Base-by-base conservation (phyloP, 2,329 filamentous ascomycete genomes). In the Akanthomyces uredinophilus region DNA sequence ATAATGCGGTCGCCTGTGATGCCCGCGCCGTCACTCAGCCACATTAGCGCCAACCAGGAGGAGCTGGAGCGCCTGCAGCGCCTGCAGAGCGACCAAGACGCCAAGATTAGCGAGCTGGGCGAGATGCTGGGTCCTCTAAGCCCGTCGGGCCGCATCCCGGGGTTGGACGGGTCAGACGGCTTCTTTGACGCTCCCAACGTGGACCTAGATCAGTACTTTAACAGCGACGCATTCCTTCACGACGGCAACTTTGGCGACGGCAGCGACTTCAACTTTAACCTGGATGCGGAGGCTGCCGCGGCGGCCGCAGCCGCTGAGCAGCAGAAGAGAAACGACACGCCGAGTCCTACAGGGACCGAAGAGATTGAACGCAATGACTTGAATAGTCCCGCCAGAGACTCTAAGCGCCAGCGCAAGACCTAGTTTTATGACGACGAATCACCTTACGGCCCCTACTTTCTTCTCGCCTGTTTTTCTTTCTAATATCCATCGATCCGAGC, bases 21-120 rank as follows among this genome's bases (percentile, higher is more conserved):
- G 65, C 72, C 74, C 1, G 74, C 76, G 4, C 80, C 82, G 1
- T 83, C 83, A 0, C 77, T 91, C 22, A 80, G 84, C 56, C 82
- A 87, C 44, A 83, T 95, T 65, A 84, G 81, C 51, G 84, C 84
- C 64, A 93, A 89, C 5, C 83, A 89, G 64, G 81, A 88, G 16
- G 90, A 96, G 65, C 83, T 97, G 32, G 90, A 95, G 57, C 83
- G 89, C 35, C 81, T 98, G 2, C 86, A 91, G 65, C 88, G 87
- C 49, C 80, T 96, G 69, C 91, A 96, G 70, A 84, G 86, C 27
- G 87, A 94, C 64, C 92, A 96, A 69, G 87, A 89, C 64, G 83
- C 83, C 53, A 89, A 90, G 54, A 89, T 97, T 1, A 85, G 90
- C 64, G 86, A 90, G 63, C 80, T 97, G 11, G 87, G 87, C 57